phyloP scores from a whole-genome alignment of 768 basidiomycete species.

The Collybiopsis luxurians region DNA sequence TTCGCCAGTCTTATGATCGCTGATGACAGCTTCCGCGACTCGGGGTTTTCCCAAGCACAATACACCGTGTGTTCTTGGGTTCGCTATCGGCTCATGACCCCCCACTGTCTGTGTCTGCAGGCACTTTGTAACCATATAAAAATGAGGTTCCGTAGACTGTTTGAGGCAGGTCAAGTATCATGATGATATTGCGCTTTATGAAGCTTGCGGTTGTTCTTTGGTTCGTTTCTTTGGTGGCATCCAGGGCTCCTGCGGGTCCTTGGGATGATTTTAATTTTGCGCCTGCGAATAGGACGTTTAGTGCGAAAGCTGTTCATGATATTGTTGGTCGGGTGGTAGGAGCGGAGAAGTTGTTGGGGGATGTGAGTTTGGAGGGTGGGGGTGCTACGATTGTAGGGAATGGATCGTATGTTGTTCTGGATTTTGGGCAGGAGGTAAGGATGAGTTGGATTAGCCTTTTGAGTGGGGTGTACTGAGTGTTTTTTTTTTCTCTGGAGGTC shows the following conservation, averaged over 20 bases:
- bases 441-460: background rate
- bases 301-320: background rate
- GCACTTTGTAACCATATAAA: no score
- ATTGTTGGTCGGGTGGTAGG: background rate
- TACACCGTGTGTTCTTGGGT: no score
- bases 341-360: background rate
- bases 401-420: slow-evolving; percentile 34
- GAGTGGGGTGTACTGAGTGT: no score
- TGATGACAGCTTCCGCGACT: no score
- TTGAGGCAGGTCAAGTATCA: no score
- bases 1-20: no score
- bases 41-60: no score
- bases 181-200: no score
- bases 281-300: slow-evolving; percentile 18
- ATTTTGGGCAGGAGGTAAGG: slow-evolving; percentile 36
- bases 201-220: no score
- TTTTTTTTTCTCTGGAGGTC: background rate
- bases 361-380: background rate
- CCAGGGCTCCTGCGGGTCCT: slow-evolving; percentile 34
- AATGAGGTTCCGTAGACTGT: no score
- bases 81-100: no score
- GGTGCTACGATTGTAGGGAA: slow-evolving; percentile 27
- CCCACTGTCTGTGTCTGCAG: no score
- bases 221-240: background rate
- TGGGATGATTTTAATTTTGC: slow-evolving; percentile 45